phyloP scores from a whole-genome alignment of 2,329 filamentous ascomycete genomes.

The Claviceps sp. region DNA sequence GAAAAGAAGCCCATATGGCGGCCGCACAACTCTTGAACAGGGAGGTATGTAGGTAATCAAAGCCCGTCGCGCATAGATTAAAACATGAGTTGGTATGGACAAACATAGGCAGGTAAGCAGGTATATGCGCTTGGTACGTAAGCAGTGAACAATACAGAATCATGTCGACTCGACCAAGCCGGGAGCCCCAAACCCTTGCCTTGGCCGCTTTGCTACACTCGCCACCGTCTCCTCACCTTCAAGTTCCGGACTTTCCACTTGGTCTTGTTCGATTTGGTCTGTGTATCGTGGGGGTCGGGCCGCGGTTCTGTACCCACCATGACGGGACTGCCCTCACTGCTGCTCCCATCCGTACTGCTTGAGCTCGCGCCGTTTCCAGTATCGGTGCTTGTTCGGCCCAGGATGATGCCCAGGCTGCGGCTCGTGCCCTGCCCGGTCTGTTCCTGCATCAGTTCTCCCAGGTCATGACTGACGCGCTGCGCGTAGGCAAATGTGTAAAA shows the following conservation, averaged over 20 bases:
- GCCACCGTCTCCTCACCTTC: conserved; percentile 4
- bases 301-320: conserved; percentile 2
- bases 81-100: no score
- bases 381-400: conserved; percentile 6
- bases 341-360: conserved; percentile 6
- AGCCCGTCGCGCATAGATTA: no score
- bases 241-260: conserved; percentile 5
- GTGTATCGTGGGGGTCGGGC: not conserved
- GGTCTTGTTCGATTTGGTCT: not conserved
- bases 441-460: conserved; percentile 13
- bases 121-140: no score
- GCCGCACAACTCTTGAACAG: no score
- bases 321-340: conserved; percentile 3
- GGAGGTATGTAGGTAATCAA: no score
- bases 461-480: conserved; percentile 16
- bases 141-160: no score
- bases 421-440: conserved; percentile 12
- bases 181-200: no score
- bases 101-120: no score
- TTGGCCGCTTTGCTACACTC: not conserved
- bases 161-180: no score
- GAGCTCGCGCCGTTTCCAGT: conserved; percentile 3
- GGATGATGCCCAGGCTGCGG: conserved; percentile 9
- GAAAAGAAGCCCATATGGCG: no score
- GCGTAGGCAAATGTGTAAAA: conserved; percentile 19